A percentile compares a stretch with the other conserved stretches of the same genome.
Conservation (phyloP, 768 basidiomycete genomes). For the Leccinum disarticulatum region DNA sequence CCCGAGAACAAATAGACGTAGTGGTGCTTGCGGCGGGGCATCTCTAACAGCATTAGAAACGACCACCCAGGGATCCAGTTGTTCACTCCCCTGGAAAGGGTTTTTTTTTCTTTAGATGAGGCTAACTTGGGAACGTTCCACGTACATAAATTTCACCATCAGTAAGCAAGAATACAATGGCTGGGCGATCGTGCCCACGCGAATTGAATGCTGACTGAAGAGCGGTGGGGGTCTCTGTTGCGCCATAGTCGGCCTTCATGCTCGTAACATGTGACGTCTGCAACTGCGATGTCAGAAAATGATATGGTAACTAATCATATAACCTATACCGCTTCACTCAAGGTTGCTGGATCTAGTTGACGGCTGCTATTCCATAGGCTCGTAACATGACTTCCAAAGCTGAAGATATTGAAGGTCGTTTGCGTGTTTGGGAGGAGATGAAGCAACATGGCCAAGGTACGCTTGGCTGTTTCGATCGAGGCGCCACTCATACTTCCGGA, state of each 20-base stretch:
- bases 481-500: constrained; percentile 50
- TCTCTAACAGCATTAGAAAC: constrained; percentile 33
- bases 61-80: constrained; percentile 9
- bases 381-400: constrained; percentile 40
- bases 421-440: constrained; percentile 44
- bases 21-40: constrained; percentile 30
- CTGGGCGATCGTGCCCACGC: constrained; percentile 38
- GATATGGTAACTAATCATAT: background rate
- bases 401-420: constrained; percentile 57
- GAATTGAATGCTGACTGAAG: constrained; percentile 38
- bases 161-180: constrained; percentile 56
- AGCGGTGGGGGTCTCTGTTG: constrained; percentile 50
- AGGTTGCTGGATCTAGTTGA: constrained; percentile 28
- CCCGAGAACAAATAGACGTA: constrained; percentile 59
- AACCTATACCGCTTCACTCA: constrained; percentile 38
- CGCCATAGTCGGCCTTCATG: constrained; percentile 47
- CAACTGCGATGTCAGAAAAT: constrained; percentile 8
- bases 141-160: constrained; percentile 47
- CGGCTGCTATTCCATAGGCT: constrained; percentile 39
- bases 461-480: constrained; percentile 48
- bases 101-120: background rate
- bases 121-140: background rate
- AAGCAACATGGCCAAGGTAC: constrained; percentile 47
- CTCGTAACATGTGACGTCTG: constrained; percentile 41
- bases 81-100: too few species aligned